Evolutionary conservation across 2,329 filamentous ascomycete genomes (phyloP), one percentile per base, ranked within the genome.

Genomic region (Gliomastix tumulicola): DNA sequence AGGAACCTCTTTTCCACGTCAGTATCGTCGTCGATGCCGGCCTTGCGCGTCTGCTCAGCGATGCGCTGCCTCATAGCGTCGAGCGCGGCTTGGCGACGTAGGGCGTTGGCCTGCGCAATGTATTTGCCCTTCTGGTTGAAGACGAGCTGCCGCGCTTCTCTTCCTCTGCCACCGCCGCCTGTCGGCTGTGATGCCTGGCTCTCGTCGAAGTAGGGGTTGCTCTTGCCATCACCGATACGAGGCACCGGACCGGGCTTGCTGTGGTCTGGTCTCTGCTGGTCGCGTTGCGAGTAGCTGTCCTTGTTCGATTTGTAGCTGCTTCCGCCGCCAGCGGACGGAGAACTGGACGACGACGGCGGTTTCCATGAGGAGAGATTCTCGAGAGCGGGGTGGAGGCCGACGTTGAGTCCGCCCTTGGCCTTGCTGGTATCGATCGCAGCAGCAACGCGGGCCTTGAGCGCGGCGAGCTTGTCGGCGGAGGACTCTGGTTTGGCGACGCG

Each of bases 41-140:
- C 88, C 56, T 88, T 90, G 41, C 89, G 77, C 10, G 88, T 84
- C 49, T 88, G 82, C 47, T 84, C 84, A 2, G 90, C 90, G 47
- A 98, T 94, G 38, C 84, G 77, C 66, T 84, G 89, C 63, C 97
- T 97, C 80, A 98, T 90, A 43, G 83, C 83, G 66, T 98, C 94
- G 20, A 98, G 69, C 35, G 84, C 83, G 30, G 84, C 88, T 62
- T 96, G 89, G 41, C 88, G 78, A 43, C 92, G 82, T 36, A 96
- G 66, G 39, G 89, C 89, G 56, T 87, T 90, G 7, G 86, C 92
- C 62, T 97, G 90, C 45, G 88, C 83, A 41, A 97, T 95, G 54
- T 95, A 97, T 71, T 97, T 97, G 36, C 92, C 92, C 59, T 94
- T 94, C 49, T 89, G 82, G 50, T 96, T 95, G 68, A 98, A 97